Evolutionary conservation across 192 early-diverging fungal species (phyloP), one percentile per base, ranked within the genome.

Genomic region (Phycomyces blakesleeanus): DNA sequence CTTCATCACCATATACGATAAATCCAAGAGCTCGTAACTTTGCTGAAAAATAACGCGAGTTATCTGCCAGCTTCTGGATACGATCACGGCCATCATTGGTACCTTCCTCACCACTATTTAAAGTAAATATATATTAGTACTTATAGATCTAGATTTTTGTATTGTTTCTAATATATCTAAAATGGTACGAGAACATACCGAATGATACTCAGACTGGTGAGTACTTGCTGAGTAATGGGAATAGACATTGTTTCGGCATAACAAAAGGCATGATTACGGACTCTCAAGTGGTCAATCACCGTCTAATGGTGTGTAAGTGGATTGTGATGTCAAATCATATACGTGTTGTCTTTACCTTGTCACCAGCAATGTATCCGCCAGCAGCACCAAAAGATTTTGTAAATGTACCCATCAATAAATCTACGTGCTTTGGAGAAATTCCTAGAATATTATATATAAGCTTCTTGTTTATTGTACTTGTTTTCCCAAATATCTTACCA

Each of bases 331-430:
- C n/a, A n/a, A n/a, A n/a, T n/a, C n/a, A n/a, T n/a, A n/a, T n/a
- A n/a, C n/a, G n/a, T n/a, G n/a, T n/a, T n/a, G 2, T 34, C 2
- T 5, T 0, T 59, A 67, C 65, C 67, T 87, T 83, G 62, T 71
- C 80, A 11, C 82, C 92, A 26, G 88, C 86, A 71, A 95, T 88
- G 77, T 93, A 95, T 20, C 93, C 93, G 55, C 93, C 93, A n/a
- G 93, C 91, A 41, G 91, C 89, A 51, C 92, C 93, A 84, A 96
- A 94, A 54, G 86, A 89, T 73, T 96, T 94, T 34, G 92, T 94
- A 61, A 94, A 93, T 7, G 92, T 94, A 29, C 92, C 93, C 93
- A 96, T 94, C 37, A 91, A 72, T 57, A 94, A 78, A 68, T 96
- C 93, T n/a, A 94, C 85, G 24, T 91, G 82, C 49, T 74, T 78